phyloP scores from a whole-genome alignment of 208 protist species.

The Trypanosoma cruzi region DNA sequence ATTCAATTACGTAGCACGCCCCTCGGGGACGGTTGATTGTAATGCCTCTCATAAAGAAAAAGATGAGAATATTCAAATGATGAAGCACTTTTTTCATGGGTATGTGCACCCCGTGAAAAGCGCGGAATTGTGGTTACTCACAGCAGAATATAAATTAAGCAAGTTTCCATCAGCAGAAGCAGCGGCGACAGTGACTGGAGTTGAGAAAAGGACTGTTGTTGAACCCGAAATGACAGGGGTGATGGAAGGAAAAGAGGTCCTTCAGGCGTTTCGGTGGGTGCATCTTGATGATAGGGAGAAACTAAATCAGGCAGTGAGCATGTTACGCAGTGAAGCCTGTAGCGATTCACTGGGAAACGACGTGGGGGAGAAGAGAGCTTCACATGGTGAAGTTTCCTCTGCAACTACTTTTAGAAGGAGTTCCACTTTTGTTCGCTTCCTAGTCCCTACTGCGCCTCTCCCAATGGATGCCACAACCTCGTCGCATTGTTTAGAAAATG shows the following conservation, averaged over 20 bases:
- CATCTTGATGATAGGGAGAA: not conserved
- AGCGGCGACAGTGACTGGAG: not conserved
- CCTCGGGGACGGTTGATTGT: not conserved
- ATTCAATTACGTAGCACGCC: not conserved
- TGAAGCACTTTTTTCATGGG: conserved; percentile 10
- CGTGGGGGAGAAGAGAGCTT: no score
- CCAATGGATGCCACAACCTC: not conserved
- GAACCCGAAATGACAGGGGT: not conserved
- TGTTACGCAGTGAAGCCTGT: not conserved
- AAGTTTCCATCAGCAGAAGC: not conserved
- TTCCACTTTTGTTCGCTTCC: conserved; percentile 8
- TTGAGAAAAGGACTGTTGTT: not conserved
- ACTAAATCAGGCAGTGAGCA: conserved; percentile 2
- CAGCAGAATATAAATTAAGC: conserved; percentile 15
- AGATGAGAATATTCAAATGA: not conserved
- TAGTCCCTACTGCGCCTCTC: not conserved
- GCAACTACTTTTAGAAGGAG: not conserved
- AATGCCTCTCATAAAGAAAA: not conserved
- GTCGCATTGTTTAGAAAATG: not conserved
- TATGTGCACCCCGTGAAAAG: not conserved
- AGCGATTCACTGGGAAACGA: not conserved
- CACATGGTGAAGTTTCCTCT: not conserved
- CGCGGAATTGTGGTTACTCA: conserved; percentile 26
- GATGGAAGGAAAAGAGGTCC: not conserved
- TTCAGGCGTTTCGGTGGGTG: conserved; percentile 30